Conservation (phyloP, 2,329 filamentous ascomycete genomes). For the Celoporthe dispersa region DNA sequence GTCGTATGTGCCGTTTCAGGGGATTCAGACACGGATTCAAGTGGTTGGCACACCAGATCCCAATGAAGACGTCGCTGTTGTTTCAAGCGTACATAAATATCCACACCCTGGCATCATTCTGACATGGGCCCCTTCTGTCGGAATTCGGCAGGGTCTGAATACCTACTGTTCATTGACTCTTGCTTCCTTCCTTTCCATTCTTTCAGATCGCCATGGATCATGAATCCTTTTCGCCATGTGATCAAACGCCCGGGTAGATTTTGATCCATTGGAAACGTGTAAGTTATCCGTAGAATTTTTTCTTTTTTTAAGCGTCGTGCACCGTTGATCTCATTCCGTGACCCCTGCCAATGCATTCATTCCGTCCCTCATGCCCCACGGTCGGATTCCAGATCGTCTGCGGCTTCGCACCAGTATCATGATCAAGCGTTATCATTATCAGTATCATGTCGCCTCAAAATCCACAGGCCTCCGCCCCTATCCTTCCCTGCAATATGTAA, state of each 20-base stretch:
- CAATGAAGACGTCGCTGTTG: not conserved
- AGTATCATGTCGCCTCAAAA: too few species aligned
- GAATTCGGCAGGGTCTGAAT: not conserved
- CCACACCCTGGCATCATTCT: not conserved
- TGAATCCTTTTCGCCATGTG: not conserved
- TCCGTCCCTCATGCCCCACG: not conserved
- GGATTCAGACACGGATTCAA: not conserved
- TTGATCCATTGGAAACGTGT: not conserved
- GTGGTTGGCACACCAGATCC: slow-evolving; percentile 5
- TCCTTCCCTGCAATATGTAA: not conserved
- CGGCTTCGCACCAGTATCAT: not conserved
- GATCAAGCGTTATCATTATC: not conserved
- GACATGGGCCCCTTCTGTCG: not conserved
- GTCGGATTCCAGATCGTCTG: not conserved
- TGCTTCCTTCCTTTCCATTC: not conserved
- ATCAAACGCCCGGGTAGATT: not conserved
- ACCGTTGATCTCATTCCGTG: not conserved
- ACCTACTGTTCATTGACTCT: not conserved
- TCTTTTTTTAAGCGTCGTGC: not conserved
- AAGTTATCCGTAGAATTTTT: not conserved
- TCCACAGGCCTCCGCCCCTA: not conserved
- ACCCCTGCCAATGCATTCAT: not conserved
- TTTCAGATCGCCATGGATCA: not conserved
- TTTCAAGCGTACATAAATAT: slow-evolving; percentile 7
- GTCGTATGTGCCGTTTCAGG: not conserved